phyloP scores from a whole-genome alignment of 2,329 filamentous ascomycete species.

The Aspergillus unguis region DNA sequence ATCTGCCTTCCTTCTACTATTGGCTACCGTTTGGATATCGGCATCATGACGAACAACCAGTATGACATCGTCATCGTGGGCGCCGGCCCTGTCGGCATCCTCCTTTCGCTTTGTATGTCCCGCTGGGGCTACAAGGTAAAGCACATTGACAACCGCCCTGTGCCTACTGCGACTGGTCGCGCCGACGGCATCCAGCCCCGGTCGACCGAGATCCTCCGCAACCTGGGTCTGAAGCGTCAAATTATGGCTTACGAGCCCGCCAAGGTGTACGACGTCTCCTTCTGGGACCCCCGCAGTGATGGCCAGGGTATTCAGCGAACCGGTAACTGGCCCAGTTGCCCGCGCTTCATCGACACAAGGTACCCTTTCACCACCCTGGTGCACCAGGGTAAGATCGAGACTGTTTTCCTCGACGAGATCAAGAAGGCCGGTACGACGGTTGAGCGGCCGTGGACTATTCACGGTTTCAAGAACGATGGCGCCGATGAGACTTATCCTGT shows the following conservation, averaged over 20 bases:
- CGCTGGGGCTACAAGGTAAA: conserved; percentile 94
- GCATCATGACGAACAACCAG: conserved; percentile 35
- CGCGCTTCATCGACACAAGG: conserved; percentile 68
- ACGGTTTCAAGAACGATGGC: conserved; percentile 59
- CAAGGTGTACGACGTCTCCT: conserved; percentile 71
- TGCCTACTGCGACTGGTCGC: conserved; percentile 79
- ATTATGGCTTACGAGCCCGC: conserved; percentile 87
- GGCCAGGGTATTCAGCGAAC: conserved; percentile 58
- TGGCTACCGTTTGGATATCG: conserved; percentile 1
- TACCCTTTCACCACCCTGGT: conserved; percentile 63
- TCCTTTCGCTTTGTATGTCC: conserved; percentile 81
- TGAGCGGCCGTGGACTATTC: conserved; percentile 61
- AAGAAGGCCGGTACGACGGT: conserved; percentile 56
- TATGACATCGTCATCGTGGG: conserved; percentile 79
- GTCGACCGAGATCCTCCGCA: conserved; percentile 79
- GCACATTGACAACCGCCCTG: conserved; percentile 85
- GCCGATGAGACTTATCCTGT: conserved; percentile 71
- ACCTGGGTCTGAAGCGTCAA: conserved; percentile 82
- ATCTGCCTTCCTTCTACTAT: background rate
- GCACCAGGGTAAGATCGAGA: conserved; percentile 62
- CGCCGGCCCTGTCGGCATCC: conserved; percentile 81
- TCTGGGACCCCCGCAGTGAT: conserved; percentile 57
- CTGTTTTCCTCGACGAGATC: conserved; percentile 60
- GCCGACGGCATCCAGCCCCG: conserved; percentile 91
- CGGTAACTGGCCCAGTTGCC: conserved; percentile 79